phyloP scores from a whole-genome alignment of 352 stramenopile genomes.

The Globisporangium polare region DNA sequence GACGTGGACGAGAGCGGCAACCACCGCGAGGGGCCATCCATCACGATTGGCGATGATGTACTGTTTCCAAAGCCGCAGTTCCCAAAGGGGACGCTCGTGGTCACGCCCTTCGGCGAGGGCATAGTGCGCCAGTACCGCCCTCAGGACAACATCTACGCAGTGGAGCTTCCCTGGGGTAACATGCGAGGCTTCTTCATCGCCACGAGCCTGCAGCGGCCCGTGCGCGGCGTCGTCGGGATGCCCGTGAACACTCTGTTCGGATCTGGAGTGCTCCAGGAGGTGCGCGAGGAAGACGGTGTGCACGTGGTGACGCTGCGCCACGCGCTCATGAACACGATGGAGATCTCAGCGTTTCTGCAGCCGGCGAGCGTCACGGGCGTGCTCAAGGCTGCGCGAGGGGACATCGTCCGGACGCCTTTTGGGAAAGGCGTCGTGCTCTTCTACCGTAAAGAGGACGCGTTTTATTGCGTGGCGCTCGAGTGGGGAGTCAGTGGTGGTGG shows the following conservation, averaged over 20 bases:
- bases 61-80: conserved; percentile 21
- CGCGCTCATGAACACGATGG: conserved; percentile 32
- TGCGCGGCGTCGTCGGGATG: conserved; percentile 52
- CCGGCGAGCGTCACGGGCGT: conserved; percentile 40
- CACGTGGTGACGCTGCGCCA: conserved; percentile 70
- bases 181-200: conserved; percentile 54
- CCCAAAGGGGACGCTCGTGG: conserved; percentile 42
- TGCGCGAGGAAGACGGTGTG: conserved; percentile 60
- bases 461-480: conserved; percentile 70
- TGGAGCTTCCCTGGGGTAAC: conserved; percentile 27
- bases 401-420: conserved; percentile 77
- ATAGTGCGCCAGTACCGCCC: conserved; percentile 42
- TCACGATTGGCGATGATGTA: neutral
- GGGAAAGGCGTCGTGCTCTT: conserved; percentile 66
- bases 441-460: conserved; percentile 53
- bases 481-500: conserved; percentile 30
- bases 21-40: conserved; percentile 6
- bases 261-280: conserved; percentile 53
- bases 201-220: conserved; percentile 22
- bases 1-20: conserved; percentile 12
- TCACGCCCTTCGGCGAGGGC: conserved; percentile 66
- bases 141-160: conserved; percentile 50
- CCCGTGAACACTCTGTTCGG: conserved; percentile 69
- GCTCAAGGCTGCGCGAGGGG: conserved; percentile 67
- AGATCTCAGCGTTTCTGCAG: conserved; percentile 65